Evolutionary conservation across 176 grass and related monocot genomes (phyloP).

Genomic region (Alopecurus myosuroides): DNA sequence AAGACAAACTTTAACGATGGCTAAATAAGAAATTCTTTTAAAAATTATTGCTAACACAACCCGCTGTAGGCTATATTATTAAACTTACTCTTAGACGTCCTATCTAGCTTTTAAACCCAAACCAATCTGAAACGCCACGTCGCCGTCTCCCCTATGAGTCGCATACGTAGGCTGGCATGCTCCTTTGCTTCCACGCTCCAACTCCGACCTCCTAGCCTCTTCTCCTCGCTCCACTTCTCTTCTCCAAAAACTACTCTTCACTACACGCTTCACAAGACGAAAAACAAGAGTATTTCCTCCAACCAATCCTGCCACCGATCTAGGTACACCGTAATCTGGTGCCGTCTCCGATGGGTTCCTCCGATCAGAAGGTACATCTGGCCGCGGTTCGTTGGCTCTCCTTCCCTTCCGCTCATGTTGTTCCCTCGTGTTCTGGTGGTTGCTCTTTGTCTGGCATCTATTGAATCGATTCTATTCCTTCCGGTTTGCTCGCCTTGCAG

Average conservation of each 20-base stretch:
- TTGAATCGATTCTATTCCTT: not conserved
- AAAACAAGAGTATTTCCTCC: not conserved
- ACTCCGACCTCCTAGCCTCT: conserved; percentile 1
- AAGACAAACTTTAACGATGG: too few species aligned
- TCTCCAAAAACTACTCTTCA: conserved; percentile 26
- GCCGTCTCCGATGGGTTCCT: conserved; percentile 42
- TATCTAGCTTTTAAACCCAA: not conserved
- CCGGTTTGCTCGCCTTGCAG: not conserved
- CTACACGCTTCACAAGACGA: conserved; percentile 16
- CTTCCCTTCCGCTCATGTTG: not conserved
- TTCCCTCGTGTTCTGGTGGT: not conserved
- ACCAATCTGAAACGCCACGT: conserved; percentile 21
- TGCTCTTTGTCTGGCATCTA: not conserved
- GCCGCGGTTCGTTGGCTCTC: not conserved
- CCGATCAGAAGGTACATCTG: conserved; percentile 43
- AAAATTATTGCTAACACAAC: too few species aligned
- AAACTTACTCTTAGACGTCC: too few species aligned
- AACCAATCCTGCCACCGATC: not conserved
- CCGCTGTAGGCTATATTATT: too few species aligned
- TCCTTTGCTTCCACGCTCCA: conserved; percentile 18
- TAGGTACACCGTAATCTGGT: not conserved
- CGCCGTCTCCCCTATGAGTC: not conserved
- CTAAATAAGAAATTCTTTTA: too few species aligned
- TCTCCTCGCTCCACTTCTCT: not conserved
- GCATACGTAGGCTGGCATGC: not conserved